phyloP scores from a whole-genome alignment of 208 protist genomes.

The Trypanosoma mega region DNA sequence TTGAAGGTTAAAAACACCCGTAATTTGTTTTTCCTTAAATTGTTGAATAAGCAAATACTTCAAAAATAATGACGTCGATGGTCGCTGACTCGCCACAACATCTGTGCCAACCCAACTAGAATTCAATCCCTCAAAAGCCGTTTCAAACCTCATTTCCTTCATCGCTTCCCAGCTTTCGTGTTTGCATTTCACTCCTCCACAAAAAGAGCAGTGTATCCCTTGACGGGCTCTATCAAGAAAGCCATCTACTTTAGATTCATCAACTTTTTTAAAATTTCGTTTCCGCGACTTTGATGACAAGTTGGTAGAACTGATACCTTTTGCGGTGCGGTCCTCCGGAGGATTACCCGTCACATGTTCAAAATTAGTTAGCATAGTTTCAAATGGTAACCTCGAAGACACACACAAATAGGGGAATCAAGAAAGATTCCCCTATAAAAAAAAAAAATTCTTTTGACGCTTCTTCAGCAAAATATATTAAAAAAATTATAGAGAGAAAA shows the following conservation, averaged over 20 bases:
- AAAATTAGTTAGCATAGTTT: conserved; percentile 36
- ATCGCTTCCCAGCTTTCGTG: conserved; percentile 80
- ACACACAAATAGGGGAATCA: not conserved
- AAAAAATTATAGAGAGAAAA: too few relatives aligned
- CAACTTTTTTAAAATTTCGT: conserved; percentile 44
- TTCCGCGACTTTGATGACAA: conserved; percentile 32
- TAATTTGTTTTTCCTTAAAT: conserved; percentile 78
- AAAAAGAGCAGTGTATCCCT: conserved; percentile 85
- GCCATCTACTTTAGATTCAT: conserved; percentile 70
- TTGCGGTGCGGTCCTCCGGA: conserved; percentile 39
- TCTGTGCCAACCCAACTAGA: conserved; percentile 85
- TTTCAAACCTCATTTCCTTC: conserved; percentile 40
- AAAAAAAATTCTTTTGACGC: too few relatives aligned
- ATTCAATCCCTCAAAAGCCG: conserved; percentile 85
- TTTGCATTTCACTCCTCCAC: conserved; percentile 74
- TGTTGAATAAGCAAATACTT: conserved; percentile 84
- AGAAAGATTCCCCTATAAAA: not conserved
- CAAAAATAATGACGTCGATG: conserved; percentile 81
- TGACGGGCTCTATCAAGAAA: conserved; percentile 74
- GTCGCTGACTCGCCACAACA: conserved; percentile 88
- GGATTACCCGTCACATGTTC: conserved; percentile 32
- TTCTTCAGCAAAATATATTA: too few relatives aligned
- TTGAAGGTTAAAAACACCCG: conserved; percentile 87
- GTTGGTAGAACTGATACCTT: conserved; percentile 8
- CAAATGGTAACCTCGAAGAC: not conserved